These are phyloP conservation scores for Cardiospermum halicacabum DNA, from an alignment of 345 rosid species.

Conservation along the genomic window DNA sequence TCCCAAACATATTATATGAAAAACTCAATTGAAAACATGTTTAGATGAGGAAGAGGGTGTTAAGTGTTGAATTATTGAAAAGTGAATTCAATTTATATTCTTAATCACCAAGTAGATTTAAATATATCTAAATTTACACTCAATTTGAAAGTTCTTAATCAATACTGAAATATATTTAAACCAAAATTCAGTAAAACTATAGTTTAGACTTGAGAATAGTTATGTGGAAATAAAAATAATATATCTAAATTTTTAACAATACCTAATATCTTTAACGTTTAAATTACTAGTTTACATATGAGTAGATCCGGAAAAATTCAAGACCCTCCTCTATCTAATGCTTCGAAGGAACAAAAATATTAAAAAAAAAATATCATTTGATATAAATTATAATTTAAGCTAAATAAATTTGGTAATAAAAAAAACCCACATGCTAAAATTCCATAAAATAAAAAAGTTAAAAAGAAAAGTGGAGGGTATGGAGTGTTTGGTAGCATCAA, in stretches of 20 bases:
- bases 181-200: background rate
- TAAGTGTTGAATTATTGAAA: background rate
- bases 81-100: background rate
- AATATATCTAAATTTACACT: background rate
- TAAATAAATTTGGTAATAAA: background rate
- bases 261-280: too few species aligned
- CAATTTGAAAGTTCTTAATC: background rate
- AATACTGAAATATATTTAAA: background rate
- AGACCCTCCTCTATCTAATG: too few species aligned
- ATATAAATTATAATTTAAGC: too few species aligned
- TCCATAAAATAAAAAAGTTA: background rate
- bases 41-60: background rate
- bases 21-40: background rate
- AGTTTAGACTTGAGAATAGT: background rate
- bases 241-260: too few species aligned
- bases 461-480: conserved; percentile 9
- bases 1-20: background rate
- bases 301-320: too few species aligned
- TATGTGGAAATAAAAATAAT: background rate
- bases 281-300: too few species aligned
- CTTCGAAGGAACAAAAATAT: too few species aligned
- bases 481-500: conserved; percentile 33
- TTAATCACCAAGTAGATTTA: background rate
- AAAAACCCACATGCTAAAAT: background rate
- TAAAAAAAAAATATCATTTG: too few species aligned